Base-by-base conservation (phyloP, 495 filamentous ascomycete species). In the Margaritispora aquatica region DNA sequence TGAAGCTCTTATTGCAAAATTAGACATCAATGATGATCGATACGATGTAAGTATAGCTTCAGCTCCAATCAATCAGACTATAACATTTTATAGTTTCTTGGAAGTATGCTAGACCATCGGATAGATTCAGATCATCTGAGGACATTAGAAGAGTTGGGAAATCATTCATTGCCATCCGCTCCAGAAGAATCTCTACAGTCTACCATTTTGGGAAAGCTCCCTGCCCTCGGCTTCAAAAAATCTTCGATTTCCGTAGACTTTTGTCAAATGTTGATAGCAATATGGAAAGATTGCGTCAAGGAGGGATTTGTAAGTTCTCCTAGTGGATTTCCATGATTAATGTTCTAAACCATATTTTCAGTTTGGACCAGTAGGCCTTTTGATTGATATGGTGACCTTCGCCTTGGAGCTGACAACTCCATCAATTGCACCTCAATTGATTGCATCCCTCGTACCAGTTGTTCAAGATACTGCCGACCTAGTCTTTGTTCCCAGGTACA, bases 361-460 rank as follows among this genome's bases (percentile, higher is more conserved):
- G 66, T 59, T 47, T 49, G 29, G 11, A 49, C 64, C 67, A 21
- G 58, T 69, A 26, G 54, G 59, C 47, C 64, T 69, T 3, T 50
- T 69, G 7, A 34, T 69, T 7, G 67, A 67, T 22, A 24, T 69
- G 31, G 36, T 69, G 21, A 55, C 59, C 29, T 54, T 63, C 26
- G 59, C 60, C 3, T 50, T 69, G 26, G 67, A 69, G 54, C 19
- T 61, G 31, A 66, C 66, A 51, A 68, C 66, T 4, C 31, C 47
- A 7, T 34, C 31, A 0, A 63, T 67, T 29, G 61, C 61, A 13
- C 64, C 61, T 34, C 56, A 55, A 31, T 48, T 69, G 17, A 58
- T 62, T 19, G 59, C 60, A 24, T 46, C 48, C 17, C 54, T 69
- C 17, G 49, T 69, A 17, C 61, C 62, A 17, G 13, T 67, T 9